These are phyloP conservation scores for Huiozyma naganishii DNA, from an alignment of 805 yeast genomes.

Conservation along the genomic window DNA sequence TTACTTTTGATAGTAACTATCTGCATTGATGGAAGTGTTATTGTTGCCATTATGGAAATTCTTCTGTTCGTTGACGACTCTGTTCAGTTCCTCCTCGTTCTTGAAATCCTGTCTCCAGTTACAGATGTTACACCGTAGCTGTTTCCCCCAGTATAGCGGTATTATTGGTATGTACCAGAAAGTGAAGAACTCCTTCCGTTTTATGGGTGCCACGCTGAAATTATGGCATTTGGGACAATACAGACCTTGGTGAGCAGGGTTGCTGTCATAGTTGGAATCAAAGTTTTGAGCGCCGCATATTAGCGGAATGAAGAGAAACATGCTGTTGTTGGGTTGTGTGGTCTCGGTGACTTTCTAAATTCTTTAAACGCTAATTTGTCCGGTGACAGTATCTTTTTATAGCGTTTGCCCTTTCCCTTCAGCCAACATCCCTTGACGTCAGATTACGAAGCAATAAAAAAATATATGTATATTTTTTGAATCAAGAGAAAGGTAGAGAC, in stretches of 20 bases:
- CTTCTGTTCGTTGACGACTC: slow-evolving; percentile 13
- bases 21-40: too few relatives aligned
- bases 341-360: background rate
- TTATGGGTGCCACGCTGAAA: slow-evolving; percentile 40
- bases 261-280: slow-evolving; percentile 22
- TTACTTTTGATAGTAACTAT: too few relatives aligned
- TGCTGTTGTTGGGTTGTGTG: background rate
- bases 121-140: slow-evolving; percentile 41
- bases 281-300: slow-evolving; percentile 28
- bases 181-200: slow-evolving; percentile 43
- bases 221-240: slow-evolving; percentile 54
- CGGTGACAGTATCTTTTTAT: too few relatives aligned
- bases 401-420: too few relatives aligned
- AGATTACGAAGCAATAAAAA: too few relatives aligned
- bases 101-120: slow-evolving; percentile 35
- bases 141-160: slow-evolving; percentile 43
- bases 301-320: slow-evolving; percentile 19
- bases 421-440: too few relatives aligned
- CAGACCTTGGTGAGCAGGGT: slow-evolving; percentile 17
- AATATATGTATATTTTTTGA: too few relatives aligned
- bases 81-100: slow-evolving; percentile 22
- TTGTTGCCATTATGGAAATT: background rate
- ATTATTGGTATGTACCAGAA: slow-evolving; percentile 44
- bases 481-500: too few relatives aligned
- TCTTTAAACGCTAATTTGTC: too few relatives aligned